Evolutionary conservation across 2,329 filamentous ascomycete genomes (phyloP).

Genomic region (Rhynchosporium agropyri): DNA sequence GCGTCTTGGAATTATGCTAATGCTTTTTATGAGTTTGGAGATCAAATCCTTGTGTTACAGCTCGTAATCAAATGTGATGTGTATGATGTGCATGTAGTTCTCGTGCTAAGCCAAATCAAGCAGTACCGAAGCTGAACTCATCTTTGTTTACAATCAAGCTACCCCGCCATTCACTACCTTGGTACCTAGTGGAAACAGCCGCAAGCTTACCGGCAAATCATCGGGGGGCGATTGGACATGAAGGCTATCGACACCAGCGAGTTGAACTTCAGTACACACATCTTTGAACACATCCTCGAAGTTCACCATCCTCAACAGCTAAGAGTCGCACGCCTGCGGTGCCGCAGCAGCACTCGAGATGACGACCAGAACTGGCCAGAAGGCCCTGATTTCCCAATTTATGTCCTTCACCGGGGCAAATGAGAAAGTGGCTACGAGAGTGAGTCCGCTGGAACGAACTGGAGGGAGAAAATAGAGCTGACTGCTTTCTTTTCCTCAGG

Average conservation of each 20-base stretch:
- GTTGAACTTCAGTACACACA: neutral
- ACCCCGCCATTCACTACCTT: conserved; percentile 7
- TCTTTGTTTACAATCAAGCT: neutral
- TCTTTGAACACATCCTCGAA: neutral
- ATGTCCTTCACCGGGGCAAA: conserved; percentile 40
- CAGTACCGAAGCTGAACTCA: neutral
- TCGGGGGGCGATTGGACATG: conserved; percentile 12
- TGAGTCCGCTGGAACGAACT: conserved; percentile 31
- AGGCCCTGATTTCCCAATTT: conserved; percentile 36
- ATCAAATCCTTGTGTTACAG: too few relatives aligned
- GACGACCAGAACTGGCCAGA: conserved; percentile 39
- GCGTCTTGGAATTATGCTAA: too few relatives aligned
- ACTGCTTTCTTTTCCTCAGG: conserved; percentile 36
- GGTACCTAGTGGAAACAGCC: neutral
- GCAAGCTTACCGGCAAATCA: conserved; percentile 9
- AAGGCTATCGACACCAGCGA: conserved; percentile 1
- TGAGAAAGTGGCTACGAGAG: conserved; percentile 39
- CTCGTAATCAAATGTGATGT: too few relatives aligned
- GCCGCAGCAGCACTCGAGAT: conserved; percentile 32
- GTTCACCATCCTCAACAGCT: conserved; percentile 9
- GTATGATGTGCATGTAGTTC: too few relatives aligned
- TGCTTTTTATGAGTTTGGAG: too few relatives aligned
- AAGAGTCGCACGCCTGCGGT: conserved; percentile 8
- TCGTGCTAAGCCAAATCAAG: neutral
- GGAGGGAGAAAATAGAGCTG: conserved; percentile 25